Conservation (phyloP, 306 rosid species). For the Begonia peltatifolia region DNA sequence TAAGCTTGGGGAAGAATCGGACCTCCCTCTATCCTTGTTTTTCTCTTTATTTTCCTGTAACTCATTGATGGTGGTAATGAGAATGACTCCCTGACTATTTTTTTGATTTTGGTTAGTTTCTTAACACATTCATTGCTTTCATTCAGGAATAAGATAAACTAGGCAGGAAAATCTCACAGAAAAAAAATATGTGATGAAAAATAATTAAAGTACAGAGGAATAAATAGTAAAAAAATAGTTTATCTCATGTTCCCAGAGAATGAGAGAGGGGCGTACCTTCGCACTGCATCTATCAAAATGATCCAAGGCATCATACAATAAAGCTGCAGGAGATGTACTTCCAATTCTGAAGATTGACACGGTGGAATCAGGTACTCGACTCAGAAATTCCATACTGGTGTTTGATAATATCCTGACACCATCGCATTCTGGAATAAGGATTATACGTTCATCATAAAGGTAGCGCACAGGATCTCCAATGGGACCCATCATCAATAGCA, state of each 20-base stretch:
- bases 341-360: conserved; percentile 90
- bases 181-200: background rate
- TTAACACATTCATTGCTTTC: too few relatives aligned
- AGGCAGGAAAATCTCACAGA: background rate
- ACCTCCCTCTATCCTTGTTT: too few relatives aligned
- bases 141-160: background rate
- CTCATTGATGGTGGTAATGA: too few relatives aligned
- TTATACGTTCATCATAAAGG: conserved; percentile 73
- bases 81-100: too few relatives aligned
- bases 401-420: conserved; percentile 94
- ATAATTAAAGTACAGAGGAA: background rate
- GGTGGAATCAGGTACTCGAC: conserved; percentile 87
- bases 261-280: conserved; percentile 38
- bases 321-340: conserved; percentile 93
- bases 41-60: too few relatives aligned
- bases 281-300: conserved; percentile 98
- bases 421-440: conserved; percentile 86
- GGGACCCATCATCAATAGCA: conserved; percentile 96
- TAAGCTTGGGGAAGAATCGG: too few relatives aligned
- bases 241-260: background rate
- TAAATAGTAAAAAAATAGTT: conserved; percentile 2
- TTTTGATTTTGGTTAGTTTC: too few relatives aligned
- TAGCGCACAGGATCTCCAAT: conserved; percentile 81
- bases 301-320: conserved; percentile 86
- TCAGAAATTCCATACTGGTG: conserved; percentile 80